These are phyloP conservation scores for Halocafeteria seosinensis DNA, from an alignment of 108 stramenopile genomes.

Conservation along the genomic window DNA sequence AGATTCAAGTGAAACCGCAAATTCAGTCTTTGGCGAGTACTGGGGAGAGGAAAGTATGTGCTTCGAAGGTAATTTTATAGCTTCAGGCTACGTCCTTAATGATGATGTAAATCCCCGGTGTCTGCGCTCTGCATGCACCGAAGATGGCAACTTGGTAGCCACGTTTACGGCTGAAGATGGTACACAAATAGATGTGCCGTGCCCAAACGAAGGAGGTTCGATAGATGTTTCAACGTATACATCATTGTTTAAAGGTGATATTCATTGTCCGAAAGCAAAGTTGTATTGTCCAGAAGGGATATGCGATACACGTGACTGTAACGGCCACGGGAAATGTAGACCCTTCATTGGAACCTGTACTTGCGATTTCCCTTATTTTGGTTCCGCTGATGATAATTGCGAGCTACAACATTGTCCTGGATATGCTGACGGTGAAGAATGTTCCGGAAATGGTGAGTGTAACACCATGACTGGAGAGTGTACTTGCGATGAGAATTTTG, in stretches of 20 bases:
- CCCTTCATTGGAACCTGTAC: background rate
- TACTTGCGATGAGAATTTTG: too few species aligned
- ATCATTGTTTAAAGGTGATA: background rate
- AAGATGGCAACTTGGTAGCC: too few species aligned
- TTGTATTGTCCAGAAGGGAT: background rate
- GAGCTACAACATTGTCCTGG: background rate
- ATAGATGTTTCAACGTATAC: background rate
- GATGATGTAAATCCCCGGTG: too few species aligned
- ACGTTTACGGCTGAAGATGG: too few species aligned
- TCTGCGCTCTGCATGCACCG: background rate
- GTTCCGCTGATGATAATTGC: background rate
- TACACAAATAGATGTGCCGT: background rate
- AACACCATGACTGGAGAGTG: background rate
- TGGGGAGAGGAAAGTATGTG: background rate
- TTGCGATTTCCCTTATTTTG: background rate
- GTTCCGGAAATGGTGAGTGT: background rate
- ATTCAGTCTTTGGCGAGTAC: background rate
- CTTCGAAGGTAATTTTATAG: background rate
- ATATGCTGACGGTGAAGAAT: background rate
- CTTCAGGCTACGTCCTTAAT: background rate
- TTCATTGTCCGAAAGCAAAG: background rate
- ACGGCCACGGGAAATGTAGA: background rate
- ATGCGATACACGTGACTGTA: background rate
- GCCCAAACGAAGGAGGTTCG: background rate
- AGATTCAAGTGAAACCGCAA: too few species aligned